Percentiles rank a stretch among this genome's conserved stretches.
Conservation (phyloP, 1,284 basidiomycete genomes). For the Butyriboletus appendiculatus region DNA sequence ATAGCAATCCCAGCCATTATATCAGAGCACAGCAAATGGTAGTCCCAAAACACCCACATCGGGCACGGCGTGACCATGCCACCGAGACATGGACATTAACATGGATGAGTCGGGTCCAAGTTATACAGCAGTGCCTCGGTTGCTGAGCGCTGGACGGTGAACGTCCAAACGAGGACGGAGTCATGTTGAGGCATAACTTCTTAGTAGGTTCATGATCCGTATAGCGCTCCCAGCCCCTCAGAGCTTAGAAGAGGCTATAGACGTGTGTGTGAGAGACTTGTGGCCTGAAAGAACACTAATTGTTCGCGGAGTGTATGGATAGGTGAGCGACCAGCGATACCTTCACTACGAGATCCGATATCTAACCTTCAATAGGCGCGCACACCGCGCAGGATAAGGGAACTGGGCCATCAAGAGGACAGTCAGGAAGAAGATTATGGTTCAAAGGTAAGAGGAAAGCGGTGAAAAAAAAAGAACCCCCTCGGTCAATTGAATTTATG, state of each 20-base stretch:
- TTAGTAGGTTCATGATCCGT: not conserved
- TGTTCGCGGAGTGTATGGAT: conserved; percentile 1
- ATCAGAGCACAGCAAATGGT: conserved; percentile 25
- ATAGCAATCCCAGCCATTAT: conserved; percentile 20
- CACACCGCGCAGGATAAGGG: not conserved
- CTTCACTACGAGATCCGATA: conserved; percentile 17
- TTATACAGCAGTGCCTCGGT: not conserved
- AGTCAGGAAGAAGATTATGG: not conserved
- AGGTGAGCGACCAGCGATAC: conserved; percentile 8
- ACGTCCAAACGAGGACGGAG: not conserved
- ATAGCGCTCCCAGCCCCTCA: not conserved
- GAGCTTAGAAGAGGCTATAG: conserved; percentile 6
- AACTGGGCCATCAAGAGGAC: not conserved
- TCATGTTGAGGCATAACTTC: not conserved
- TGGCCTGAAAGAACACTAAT: conserved; percentile 8
- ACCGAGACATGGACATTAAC: not conserved
- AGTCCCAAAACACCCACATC: not conserved
- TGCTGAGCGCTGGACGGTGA: not conserved
- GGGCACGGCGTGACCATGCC: conserved; percentile 7
- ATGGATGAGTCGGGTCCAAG: not conserved
- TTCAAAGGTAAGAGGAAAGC: not conserved
- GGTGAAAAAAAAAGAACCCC: not conserved
- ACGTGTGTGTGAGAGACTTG: conserved; percentile 10
- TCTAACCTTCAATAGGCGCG: not conserved
- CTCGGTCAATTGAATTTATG: not conserved